Evolutionary conservation across 805 yeast species (phyloP), one percentile per base, ranked within the genome.

Genomic region (Saccharomycopsis vini): DNA sequence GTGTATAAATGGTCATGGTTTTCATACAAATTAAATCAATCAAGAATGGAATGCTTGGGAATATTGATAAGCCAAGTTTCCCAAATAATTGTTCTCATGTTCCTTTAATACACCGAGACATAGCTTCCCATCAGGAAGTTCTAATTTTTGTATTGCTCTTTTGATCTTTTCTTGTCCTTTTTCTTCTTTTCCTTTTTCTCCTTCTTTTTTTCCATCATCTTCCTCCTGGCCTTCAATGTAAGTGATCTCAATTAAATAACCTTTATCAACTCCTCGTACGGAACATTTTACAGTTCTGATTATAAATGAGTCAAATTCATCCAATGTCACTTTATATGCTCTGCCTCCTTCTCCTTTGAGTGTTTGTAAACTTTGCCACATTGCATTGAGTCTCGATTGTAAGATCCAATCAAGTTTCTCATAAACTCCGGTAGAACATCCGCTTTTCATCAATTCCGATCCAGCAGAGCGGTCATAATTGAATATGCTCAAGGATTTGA

Each of bases 291-390:
- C 79, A 0, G 88, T 73, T 32, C 86, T 63, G 3, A 85, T 62
- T 6, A 65, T 62, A 52, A 79, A 49, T 1, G 29, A 20, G 7
- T 46, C 42, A 3, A 33, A 40, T 2, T 26, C 38, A n/a, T 40
- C 40, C 9, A 60, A 57, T 28, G 68, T 71, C 2, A 82, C 54
- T 48, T 73, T 72, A 55, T 79, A 84, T 4, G 75, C 72, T 42
- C 71, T 71, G 0, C 95, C 95, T 7, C 82, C 81, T 48, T 82
- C 89, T 1, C 90, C 92, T 53, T 75, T 73, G 40, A 83, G 70
- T 7, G 73, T 66, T 58, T 85, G 95, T 48, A 85, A 66, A 36
- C 74, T 67, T 0, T 68, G 62, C 95, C 95, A 85, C 40, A 80
- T 57, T 50, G 84, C 74, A 56, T 77, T 81, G 43, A 85, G 59